phyloP scores from a whole-genome alignment of 2,329 filamentous ascomycete species.

The Talaromyces albobiverticillius region DNA sequence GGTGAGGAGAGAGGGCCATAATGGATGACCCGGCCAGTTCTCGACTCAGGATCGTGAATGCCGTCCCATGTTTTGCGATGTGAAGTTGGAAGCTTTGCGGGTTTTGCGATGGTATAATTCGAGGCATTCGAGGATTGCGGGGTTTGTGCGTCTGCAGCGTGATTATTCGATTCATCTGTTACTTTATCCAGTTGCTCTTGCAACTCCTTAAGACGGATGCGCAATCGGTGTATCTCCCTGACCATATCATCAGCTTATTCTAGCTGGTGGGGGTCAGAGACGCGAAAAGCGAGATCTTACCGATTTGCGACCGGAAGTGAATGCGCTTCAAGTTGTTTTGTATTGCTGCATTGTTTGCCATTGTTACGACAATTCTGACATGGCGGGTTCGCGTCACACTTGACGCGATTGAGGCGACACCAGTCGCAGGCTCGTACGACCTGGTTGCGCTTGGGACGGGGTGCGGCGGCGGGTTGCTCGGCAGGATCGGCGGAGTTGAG shows the following conservation, averaged over 20 bases:
- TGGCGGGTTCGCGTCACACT: conserved; percentile 3
- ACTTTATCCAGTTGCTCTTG: conserved; percentile 29
- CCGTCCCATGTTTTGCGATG: conserved; percentile 22
- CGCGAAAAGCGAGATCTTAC: neutral
- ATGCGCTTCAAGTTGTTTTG: conserved; percentile 7
- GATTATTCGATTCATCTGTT: conserved; percentile 14
- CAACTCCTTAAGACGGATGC: conserved; percentile 27
- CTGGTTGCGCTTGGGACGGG: conserved; percentile 6
- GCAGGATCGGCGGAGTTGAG: neutral
- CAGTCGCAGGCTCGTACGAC: conserved; percentile 7
- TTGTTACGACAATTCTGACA: conserved; percentile 6
- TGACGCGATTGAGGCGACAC: conserved; percentile 7
- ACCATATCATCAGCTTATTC: neutral
- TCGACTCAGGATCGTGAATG: conserved; percentile 14
- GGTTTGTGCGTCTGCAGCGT: conserved; percentile 20
- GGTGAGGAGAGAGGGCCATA: conserved; percentile 45
- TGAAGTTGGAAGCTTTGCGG: conserved; percentile 31
- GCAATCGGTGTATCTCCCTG: conserved; percentile 25
- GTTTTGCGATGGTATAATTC: conserved; percentile 26
- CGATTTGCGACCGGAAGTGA: conserved; percentile 9
- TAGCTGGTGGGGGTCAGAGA: neutral
- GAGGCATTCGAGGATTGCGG: neutral
- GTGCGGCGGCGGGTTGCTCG: neutral
- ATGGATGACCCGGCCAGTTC: conserved; percentile 19
- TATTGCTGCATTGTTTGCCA: conserved; percentile 13